A percentile compares a stretch with the other conserved stretches of the same genome.
These are phyloP conservation scores for Amaranthus tricolor DNA, from an alignment of 179 eudicot genomes.

Conservation along the genomic window DNA sequence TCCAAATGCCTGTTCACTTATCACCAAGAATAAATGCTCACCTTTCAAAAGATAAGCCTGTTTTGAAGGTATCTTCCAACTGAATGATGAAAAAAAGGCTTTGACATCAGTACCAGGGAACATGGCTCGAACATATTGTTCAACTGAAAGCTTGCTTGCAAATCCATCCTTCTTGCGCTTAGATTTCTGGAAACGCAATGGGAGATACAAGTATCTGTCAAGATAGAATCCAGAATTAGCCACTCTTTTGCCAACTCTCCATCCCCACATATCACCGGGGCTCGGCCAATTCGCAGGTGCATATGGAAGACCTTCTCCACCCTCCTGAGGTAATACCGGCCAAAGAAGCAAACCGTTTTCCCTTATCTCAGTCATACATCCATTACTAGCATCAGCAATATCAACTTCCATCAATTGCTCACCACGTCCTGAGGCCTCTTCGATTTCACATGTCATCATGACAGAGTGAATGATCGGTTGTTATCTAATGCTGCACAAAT, in stretches of 20 bases:
- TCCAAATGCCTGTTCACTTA: not conserved
- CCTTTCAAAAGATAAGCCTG: slow-evolving; percentile 41
- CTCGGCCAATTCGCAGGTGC: slow-evolving; percentile 83
- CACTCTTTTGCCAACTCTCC: slow-evolving; percentile 62
- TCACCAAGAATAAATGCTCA: slow-evolving; percentile 20
- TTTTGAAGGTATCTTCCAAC: slow-evolving; percentile 72
- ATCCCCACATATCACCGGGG: slow-evolving; percentile 88
- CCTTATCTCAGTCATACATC: slow-evolving; percentile 30
- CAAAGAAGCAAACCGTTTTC: slow-evolving; percentile 59
- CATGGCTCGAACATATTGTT: slow-evolving; percentile 37
- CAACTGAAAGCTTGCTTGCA: slow-evolving; percentile 56
- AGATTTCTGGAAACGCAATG: slow-evolving; percentile 39
- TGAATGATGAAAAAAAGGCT: slow-evolving; percentile 67
- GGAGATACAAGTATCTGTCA: slow-evolving; percentile 69
- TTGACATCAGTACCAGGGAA: slow-evolving; percentile 54
- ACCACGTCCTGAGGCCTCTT: slow-evolving; percentile 25
- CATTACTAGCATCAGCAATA: slow-evolving; percentile 43
- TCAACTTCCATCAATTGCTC: slow-evolving; percentile 67
- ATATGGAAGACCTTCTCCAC: slow-evolving; percentile 87
- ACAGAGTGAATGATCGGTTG: slow-evolving; percentile 16
- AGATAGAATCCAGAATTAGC: slow-evolving; percentile 43
- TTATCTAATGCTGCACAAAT: not conserved
- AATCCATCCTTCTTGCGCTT: slow-evolving; percentile 36
- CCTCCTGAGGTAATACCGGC: slow-evolving; percentile 53
- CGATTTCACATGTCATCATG: slow-evolving; percentile 26